A percentile compares a stretch with the other conserved stretches of the same genome.
Evolutionary conservation across 139 green algal species (phyloP).

Genomic region (Chlamydomonas incerta): DNA sequence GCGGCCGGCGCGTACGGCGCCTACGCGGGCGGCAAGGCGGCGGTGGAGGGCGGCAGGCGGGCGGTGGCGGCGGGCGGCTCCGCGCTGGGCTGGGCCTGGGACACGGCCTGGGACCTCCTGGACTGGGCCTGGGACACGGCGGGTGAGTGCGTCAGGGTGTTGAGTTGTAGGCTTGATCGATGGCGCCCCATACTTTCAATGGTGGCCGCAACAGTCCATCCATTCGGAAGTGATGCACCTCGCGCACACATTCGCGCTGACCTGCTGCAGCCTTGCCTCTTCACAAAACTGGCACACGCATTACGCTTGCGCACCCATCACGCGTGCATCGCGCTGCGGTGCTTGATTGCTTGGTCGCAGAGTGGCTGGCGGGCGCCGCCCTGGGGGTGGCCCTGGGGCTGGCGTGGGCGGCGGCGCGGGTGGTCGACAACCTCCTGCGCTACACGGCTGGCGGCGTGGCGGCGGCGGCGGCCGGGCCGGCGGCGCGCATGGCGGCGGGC

Average conservation of each 20-base stretch:
- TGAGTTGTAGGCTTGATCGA: too few relatives aligned
- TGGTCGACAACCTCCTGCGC: too few relatives aligned
- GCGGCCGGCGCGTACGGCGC: constrained; percentile 25
- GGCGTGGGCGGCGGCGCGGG: background rate
- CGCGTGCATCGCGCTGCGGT: too few relatives aligned
- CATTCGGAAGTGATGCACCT: too few relatives aligned
- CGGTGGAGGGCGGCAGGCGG: background rate
- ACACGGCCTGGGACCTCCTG: background rate
- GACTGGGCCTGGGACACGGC: background rate
- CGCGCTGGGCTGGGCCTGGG: background rate
- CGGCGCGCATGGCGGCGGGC: background rate
- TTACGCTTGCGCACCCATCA: too few relatives aligned
- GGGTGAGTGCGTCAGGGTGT: too few relatives aligned
- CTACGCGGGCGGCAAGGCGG: constrained; percentile 19
- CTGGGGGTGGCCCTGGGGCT: background rate
- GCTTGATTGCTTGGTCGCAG: too few relatives aligned
- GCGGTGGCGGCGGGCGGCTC: background rate
- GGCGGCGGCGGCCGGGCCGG: background rate
- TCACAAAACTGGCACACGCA: too few relatives aligned
- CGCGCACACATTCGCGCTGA: too few relatives aligned
- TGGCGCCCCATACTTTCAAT: too few relatives aligned
- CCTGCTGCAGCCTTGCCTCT: too few relatives aligned
- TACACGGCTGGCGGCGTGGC: background rate
- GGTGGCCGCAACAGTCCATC: too few relatives aligned
- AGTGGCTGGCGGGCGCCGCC: background rate